Percentiles rank a stretch among this genome's conserved stretches.
Evolutionary conservation across 192 early-diverging fungal genomes (phyloP).

Genomic region (Entomortierella parvispora): DNA sequence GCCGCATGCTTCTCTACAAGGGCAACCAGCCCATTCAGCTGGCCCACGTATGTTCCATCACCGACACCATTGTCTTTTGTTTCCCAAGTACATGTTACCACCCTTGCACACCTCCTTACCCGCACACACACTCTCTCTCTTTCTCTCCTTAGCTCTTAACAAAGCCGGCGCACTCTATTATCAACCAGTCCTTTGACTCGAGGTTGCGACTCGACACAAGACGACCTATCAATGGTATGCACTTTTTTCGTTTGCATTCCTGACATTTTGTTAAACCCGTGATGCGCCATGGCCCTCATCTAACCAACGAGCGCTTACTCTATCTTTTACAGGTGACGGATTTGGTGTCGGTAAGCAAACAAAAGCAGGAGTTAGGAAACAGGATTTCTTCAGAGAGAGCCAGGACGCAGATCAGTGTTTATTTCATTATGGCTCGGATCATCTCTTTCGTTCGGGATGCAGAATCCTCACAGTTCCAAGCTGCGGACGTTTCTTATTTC

Average conservation of each 20-base stretch:
- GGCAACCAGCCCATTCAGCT: slow-evolving; percentile 79
- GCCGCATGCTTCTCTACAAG: slow-evolving; percentile 81
- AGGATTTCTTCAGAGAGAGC: background rate
- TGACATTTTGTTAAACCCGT: background rate
- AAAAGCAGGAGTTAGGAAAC: background rate
- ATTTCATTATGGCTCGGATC: too few relatives aligned
- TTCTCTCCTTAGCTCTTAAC: slow-evolving; percentile 63
- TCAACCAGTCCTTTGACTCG: slow-evolving; percentile 84
- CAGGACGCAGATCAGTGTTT: background rate
- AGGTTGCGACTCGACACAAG: slow-evolving; percentile 71
- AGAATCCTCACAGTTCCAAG: too few relatives aligned
- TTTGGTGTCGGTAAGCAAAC: slow-evolving; percentile 75
- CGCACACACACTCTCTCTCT: too few relatives aligned
- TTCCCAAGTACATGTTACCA: too few relatives aligned
- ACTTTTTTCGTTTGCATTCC: background rate
- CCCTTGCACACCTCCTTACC: too few relatives aligned
- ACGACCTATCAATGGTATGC: slow-evolving; percentile 73
- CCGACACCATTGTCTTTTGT: background rate
- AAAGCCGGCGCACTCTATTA: slow-evolving; percentile 80
- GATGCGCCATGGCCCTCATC: background rate
- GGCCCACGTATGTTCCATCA: slow-evolving; percentile 61
- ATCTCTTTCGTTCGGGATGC: too few relatives aligned
- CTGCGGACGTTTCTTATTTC: too few relatives aligned
- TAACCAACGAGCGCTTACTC: background rate
- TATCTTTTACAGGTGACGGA: slow-evolving; percentile 68